A percentile compares a stretch with the other conserved stretches of the same genome.
These are phyloP conservation scores for Cercospora sp. DNA, from an alignment of 2,329 filamentous ascomycete species.

Conservation along the genomic window DNA sequence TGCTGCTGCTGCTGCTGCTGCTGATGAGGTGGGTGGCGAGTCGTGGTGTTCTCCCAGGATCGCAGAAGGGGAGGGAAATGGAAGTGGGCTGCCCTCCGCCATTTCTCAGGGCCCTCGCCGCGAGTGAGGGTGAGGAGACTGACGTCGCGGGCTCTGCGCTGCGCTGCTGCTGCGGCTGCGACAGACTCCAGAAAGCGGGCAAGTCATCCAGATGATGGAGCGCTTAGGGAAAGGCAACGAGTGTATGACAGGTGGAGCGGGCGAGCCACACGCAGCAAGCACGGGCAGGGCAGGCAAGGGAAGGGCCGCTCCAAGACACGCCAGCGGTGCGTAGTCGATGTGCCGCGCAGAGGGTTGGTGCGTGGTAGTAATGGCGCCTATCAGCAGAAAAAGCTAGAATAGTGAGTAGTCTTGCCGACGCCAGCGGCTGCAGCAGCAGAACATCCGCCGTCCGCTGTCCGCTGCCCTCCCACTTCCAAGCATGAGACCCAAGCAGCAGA, in stretches of 20 bases:
- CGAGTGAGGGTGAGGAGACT: background rate
- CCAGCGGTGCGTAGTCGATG: background rate
- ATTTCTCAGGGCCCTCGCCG: constrained; percentile 31
- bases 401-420: background rate
- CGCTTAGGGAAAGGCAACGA: background rate
- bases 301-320: background rate
- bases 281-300: background rate
- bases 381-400: background rate
- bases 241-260: background rate
- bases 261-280: background rate
- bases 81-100: constrained; percentile 54
- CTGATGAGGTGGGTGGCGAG: constrained; percentile 29
- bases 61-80: constrained; percentile 60
- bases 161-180: background rate
- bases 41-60: constrained; percentile 43
- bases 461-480: background rate
- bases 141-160: background rate
- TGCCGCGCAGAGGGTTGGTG: background rate
- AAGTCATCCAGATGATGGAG: constrained; percentile 2
- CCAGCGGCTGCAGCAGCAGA: background rate
- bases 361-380: background rate
- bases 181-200: background rate
- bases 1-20: constrained; percentile 28
- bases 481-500: background rate
- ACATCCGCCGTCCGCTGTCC: background rate